Evolutionary conservation across 495 filamentous ascomycete species (phyloP), one percentile per base, ranked within the genome.

Genomic region (Xylaria scruposa): DNA sequence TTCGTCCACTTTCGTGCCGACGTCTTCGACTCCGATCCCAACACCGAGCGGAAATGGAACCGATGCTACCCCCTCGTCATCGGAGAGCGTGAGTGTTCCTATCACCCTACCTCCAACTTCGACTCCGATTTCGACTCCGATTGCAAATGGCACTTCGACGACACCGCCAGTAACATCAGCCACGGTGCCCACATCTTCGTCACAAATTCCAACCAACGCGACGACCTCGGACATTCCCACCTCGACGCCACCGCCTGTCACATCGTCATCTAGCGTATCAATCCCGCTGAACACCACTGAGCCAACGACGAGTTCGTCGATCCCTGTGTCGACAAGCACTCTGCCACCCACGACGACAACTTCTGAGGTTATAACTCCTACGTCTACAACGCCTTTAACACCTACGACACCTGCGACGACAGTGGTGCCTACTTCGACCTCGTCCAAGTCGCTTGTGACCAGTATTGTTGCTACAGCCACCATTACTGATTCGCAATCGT

Each of bases 401-500:
- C 38, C 63, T 26, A 59, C 56, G 9, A 53, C 68, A 9, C n/a
- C 47, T 3, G 71, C 63, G 26, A 58, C 65, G 13, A 40, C 51
- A 67, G 19, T 17, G 13, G 36, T 42, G 17, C 33, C 75, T 3
- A 60, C 73, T 0, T 60, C 78, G 15, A 71, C 74, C 10, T 71
- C 76, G 17, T 68, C 76, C 3, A 59, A 47, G 62, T 71, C 77
- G 13, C 53, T 51, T 38, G 75, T 84, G 42, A 85, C 84, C 8
- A 82, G 80, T 64, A 74, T 83, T 33, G 67, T 75, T 10, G 72
- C 79, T 31, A 80, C 82, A 19, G 80, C 70, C 17, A 85, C 82
- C n/a, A 79, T 79, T 56, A 82, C 83, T 10, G 76, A 77, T 70
- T 77, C 83, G 24, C 73, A 78, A 46, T 80, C 81, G 44, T 85